Evolutionary conservation across 495 filamentous ascomycete genomes (phyloP), one percentile per base, ranked within the genome.

Genomic region (Apodospora peruviana): DNA sequence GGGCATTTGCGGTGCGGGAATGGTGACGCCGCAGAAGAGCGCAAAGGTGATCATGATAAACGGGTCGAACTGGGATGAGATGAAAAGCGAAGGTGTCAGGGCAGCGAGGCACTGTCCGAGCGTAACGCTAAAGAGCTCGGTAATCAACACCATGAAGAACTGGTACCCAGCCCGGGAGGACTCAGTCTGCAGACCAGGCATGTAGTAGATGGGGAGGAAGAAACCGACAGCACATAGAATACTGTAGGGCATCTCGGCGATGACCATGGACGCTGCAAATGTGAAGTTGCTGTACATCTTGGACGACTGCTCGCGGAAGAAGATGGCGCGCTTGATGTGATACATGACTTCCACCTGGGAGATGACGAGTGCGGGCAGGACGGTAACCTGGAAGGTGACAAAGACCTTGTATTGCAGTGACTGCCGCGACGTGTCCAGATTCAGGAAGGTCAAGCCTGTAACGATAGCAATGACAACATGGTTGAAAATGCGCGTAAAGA

Each of bases 21-120:
- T 84, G 8, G 87, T 81, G 44, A 91, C 86, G 52, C 89, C 89
- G 60, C 86, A 91, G 78, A 94, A 91, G 14, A 91, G 73, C 8
- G 84, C 79, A 60, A 91, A 88, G 40, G 85, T 80, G 66, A 90
- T 84, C 61, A 86, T 82, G 61, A 90, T 69, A 55, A 88, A 85
- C 3, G 89, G 89, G 51, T 90, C 89, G 53, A 83, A 73, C 43
- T 87, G 78, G 2, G 83, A 76, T 2, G 84, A 78, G 53, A 90
- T 83, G 67, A 88, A 87, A 25, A 81, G 71, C 21, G 73, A 79
- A 0, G 87, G 86, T 0, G 87, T 88, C 18, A 87, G 60, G 0
- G 87, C 80, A 0, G 84, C 77, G 18, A 90, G 71, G 40, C 76
- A 75, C 52, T 90, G 86, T 16, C 74, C 87, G 21, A 90, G 62